phyloP scores from a whole-genome alignment of 805 yeast species.

The Hanseniaspora nectarophila region DNA sequence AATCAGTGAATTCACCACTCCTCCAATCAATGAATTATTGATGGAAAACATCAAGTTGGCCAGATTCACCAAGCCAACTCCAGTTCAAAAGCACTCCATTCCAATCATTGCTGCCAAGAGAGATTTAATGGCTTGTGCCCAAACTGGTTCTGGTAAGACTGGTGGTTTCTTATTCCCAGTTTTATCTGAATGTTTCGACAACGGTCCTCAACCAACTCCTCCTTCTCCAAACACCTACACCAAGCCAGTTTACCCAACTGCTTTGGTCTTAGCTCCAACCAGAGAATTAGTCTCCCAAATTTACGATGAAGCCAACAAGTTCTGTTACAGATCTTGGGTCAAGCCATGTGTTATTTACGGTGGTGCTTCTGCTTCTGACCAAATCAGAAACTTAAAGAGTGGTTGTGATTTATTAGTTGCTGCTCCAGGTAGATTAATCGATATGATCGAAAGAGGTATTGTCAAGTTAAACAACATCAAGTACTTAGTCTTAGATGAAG shows the following conservation, averaged over 20 bases:
- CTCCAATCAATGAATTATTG: conserved; percentile 78
- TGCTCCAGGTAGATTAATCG: conserved; percentile 98
- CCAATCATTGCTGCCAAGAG: conserved; percentile 83
- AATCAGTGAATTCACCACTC: conserved; percentile 71
- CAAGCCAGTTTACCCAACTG: conserved; percentile 85
- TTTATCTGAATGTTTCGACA: conserved; percentile 74
- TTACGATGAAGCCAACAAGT: conserved; percentile 88
- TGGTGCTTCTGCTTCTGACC: conserved; percentile 88
- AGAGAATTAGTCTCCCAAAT: conserved; percentile 98
- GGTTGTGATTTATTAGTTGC: conserved; percentile 97
- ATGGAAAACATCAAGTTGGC: conserved; percentile 80
- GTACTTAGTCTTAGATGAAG: conserved; percentile 93
- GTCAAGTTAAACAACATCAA: conserved; percentile 82
- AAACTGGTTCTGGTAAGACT: conserved; percentile 98
- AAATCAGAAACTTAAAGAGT: conserved; percentile 74
- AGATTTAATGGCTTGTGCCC: conserved; percentile 95
- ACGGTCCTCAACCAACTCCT: conserved; percentile 65
- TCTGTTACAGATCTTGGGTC: conserved; percentile 97
- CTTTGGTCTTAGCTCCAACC: conserved; percentile 93
- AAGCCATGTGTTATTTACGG: conserved; percentile 94
- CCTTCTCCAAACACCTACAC: conserved; percentile 34
- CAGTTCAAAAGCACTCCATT: conserved; percentile 86
- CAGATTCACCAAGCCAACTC: conserved; percentile 91
- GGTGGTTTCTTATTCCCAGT: conserved; percentile 99
- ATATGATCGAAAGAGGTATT: conserved; percentile 86